Conservation (phyloP, 257 asterid genomes). For the Solanum chilense region DNA sequence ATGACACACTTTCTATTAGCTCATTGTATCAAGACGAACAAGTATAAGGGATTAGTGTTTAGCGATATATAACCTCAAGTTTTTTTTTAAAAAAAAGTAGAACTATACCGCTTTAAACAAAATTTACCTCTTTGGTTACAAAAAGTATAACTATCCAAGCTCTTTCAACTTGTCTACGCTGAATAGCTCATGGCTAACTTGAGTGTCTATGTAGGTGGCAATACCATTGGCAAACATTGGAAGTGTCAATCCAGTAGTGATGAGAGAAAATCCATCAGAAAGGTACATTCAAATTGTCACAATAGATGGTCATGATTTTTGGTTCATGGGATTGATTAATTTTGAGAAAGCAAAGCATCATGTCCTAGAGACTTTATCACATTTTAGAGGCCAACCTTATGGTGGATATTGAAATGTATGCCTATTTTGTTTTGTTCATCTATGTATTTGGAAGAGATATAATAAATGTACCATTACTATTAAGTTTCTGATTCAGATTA, state of each 20-base stretch:
- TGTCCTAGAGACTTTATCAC: slow-evolving; percentile 42
- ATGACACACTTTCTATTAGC: not conserved
- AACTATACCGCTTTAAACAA: not conserved
- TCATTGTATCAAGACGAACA: not conserved
- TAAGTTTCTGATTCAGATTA: not conserved
- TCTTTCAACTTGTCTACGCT: not conserved
- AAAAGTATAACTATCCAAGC: not conserved
- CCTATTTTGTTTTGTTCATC: not conserved
- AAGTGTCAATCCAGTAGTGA: slow-evolving; percentile 44
- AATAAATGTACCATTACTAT: not conserved
- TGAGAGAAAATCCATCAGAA: slow-evolving; percentile 48
- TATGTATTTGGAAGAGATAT: not conserved
- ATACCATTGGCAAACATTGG: slow-evolving; percentile 49
- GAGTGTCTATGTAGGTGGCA: slow-evolving; percentile 29
- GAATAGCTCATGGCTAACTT: not conserved
- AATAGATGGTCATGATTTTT: slow-evolving; percentile 62
- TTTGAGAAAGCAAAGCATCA: slow-evolving; percentile 68
- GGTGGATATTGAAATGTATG: not conserved
- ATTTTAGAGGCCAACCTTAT: slow-evolving; percentile 17
- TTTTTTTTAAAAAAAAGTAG: not conserved
- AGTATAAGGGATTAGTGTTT: not conserved
- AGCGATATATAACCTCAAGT: not conserved
- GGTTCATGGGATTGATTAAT: slow-evolving; percentile 81
- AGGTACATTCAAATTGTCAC: slow-evolving; percentile 52
- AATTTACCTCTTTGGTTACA: not conserved